Evolutionary conservation across 352 stramenopile genomes (phyloP), one percentile per base, ranked within the genome.

Genomic region (Aphanomyces astaci): DNA sequence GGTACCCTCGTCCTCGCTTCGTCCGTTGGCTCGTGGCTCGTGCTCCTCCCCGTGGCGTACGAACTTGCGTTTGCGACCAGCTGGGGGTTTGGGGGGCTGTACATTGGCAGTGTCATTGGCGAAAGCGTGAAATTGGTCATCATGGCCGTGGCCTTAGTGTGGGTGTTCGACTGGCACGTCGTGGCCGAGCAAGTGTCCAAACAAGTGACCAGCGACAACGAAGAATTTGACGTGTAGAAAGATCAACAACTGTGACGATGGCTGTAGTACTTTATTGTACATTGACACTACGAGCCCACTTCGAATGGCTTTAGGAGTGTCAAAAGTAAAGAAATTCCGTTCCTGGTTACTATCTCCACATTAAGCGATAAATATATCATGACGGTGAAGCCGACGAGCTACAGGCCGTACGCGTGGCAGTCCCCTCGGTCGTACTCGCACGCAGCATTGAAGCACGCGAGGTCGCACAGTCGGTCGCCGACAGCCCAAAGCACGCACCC

Each of bases 41-140:
- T 92, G 32, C 82, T 89, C 71, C 72, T 92, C 5, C 84, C 84
- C 0, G 66, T 73, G 1, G 86, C 82, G 36, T 90, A 89, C 43
- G 3, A 76, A 2, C 66, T 89, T 25, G 84, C 81, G 13, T 72
- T 92, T 62, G 69, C 73, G 4, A 76, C 76, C 49, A 19, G 75
- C 15, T 70, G 74, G 48, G 84, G 81, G 0, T 79, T 92, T 9
- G 72, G 77, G 25, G 82, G 82, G 0, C 78, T 92, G 24, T 92
- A 82, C 81, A 89, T 75, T 75, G 84, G 82, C 31, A 89, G 80
- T 71, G 75, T 92, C 24, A 63, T 76, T 11, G 84, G 82, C 27
- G 82, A 92, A 70, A 75, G 64, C 17, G 81, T 77, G 70, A 92
- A 92, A 72, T 89, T 90, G 63, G 66, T 65, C 63, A 70, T 90